Conservation (phyloP, 2,329 filamentous ascomycete genomes). For the Furcasterigmium sp. region DNA sequence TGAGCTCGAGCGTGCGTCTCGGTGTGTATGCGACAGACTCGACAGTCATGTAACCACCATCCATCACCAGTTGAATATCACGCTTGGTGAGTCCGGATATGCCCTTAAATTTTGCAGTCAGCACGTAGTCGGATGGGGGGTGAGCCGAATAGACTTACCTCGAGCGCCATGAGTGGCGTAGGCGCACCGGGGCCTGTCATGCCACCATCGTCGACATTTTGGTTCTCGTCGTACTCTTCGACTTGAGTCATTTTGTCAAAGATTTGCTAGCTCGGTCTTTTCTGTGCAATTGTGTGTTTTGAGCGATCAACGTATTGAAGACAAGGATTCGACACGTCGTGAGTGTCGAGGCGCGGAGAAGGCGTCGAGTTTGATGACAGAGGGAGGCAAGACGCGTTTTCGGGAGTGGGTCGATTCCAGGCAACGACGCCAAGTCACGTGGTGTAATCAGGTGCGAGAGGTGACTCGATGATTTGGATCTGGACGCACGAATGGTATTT, state of each 20-base stretch:
- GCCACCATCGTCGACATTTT: conserved; percentile 62
- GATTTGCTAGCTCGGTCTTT: no score
- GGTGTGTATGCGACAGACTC: conserved; percentile 93
- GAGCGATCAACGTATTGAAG: no score
- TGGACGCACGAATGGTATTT: no score
- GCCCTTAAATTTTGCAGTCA: conserved; percentile 48
- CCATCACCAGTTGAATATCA: conserved; percentile 88
- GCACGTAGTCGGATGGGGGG: background rate
- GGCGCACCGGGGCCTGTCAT: conserved; percentile 86
- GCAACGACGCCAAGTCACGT: conserved; percentile 32
- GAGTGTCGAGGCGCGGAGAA: background rate
- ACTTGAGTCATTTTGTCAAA: conserved; percentile 35
- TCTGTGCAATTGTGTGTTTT: no score
- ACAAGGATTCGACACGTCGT: no score
- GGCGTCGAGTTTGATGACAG: background rate
- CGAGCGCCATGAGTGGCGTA: conserved; percentile 77
- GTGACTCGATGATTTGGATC: no score
- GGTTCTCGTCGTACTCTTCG: conserved; percentile 65
- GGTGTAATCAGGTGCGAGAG: no score
- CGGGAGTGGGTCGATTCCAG: conserved; percentile 18
- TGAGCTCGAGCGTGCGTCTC: conserved; percentile 78
- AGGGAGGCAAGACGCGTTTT: conserved; percentile 25
- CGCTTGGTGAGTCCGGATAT: conserved; percentile 86
- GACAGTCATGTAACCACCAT: conserved; percentile 91
- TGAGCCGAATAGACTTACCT: conserved; percentile 50